Evolutionary conservation across 208 protist species (phyloP).

Genomic region (Leishmania tropica): DNA sequence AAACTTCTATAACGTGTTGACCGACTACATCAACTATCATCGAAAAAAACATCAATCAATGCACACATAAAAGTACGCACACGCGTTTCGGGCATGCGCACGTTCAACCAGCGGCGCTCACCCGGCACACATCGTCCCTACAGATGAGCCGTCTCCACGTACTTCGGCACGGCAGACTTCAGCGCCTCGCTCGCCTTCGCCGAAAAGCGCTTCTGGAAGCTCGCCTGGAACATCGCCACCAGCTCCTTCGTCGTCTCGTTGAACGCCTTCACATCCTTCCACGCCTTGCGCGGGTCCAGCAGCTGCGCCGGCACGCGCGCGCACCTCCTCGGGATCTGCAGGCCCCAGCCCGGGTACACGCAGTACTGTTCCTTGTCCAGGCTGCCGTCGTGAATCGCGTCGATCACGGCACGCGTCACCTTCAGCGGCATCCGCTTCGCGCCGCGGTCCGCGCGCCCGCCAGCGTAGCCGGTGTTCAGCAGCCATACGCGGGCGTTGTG

Average conservation of each 20-base stretch:
- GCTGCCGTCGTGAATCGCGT: conserved; percentile 95
- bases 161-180: conserved; percentile 83
- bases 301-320: conserved; percentile 88
- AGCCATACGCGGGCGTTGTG: conserved; percentile 91
- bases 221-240: conserved; percentile 91
- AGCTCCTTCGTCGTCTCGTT: conserved; percentile 83
- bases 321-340: conserved; percentile 85
- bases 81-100: no score
- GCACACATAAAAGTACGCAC: no score
- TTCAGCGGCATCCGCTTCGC: conserved; percentile 91
- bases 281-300: conserved; percentile 91
- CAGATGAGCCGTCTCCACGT: conserved; percentile 49
- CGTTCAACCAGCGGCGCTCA: no score
- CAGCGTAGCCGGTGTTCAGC: conserved; percentile 96
- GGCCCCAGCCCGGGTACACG: conserved; percentile 86
- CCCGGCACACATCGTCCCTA: no score
- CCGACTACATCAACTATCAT: no score
- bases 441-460: conserved; percentile 83
- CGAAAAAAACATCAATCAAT: no score
- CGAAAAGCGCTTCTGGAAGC: conserved; percentile 92
- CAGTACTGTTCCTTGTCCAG: conserved; percentile 78
- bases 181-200: conserved; percentile 79
- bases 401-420: conserved; percentile 95
- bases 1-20: no score
- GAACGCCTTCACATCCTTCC: conserved; percentile 89